These are phyloP conservation scores for Amanita pseudoporphyria DNA, from an alignment of 768 basidiomycete species.

Conservation along the genomic window DNA sequence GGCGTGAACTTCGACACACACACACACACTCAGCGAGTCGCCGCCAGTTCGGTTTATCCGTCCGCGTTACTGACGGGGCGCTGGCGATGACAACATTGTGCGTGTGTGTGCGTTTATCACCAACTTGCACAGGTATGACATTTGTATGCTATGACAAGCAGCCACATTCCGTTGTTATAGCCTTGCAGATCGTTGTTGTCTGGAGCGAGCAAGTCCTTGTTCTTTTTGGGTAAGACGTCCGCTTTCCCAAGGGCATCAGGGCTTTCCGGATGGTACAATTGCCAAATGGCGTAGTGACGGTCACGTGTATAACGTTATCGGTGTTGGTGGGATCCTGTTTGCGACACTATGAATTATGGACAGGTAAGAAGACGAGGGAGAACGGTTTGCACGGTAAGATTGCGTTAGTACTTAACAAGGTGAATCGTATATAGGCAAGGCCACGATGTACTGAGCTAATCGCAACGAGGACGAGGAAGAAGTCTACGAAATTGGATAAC, in stretches of 20 bases:
- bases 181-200: too few relatives aligned
- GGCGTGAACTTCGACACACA: too few relatives aligned
- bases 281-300: conserved; percentile 4
- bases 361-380: neutral
- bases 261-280: neutral
- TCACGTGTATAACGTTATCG: conserved; percentile 6
- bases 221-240: neutral
- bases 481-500: neutral
- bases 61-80: too few relatives aligned
- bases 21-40: too few relatives aligned
- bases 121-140: too few relatives aligned
- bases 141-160: too few relatives aligned
- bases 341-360: neutral
- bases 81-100: too few relatives aligned
- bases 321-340: conserved; percentile 3
- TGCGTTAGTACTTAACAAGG: neutral
- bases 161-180: too few relatives aligned
- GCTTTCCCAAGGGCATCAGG: neutral
- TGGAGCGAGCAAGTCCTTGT: neutral
- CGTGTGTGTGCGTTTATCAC: too few relatives aligned
- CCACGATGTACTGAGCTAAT: neutral
- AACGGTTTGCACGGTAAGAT: neutral
- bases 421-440: neutral
- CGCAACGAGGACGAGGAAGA: conserved; percentile 7
- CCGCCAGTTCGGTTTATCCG: too few relatives aligned